Evolutionary conservation across 495 filamentous ascomycete species (phyloP).

Genomic region (Penicillium soppii): DNA sequence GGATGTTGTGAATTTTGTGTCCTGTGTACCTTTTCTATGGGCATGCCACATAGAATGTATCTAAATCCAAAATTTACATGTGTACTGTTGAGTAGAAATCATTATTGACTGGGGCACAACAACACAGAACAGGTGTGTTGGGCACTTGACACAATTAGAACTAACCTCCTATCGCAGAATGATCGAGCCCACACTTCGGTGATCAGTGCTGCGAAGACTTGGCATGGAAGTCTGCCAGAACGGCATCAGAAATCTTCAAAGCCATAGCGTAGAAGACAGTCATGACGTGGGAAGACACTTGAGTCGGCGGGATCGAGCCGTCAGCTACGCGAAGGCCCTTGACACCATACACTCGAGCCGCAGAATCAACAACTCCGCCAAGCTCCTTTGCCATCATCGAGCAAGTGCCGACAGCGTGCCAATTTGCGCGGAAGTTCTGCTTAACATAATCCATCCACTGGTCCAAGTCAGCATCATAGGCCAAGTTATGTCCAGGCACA

Average conservation of each 20-base stretch:
- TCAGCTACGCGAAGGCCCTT: slow-evolving; percentile 48
- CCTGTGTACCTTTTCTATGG: too few relatives aligned
- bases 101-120: too few relatives aligned
- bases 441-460: slow-evolving; percentile 38
- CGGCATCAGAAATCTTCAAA: slow-evolving; percentile 34
- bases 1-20: too few relatives aligned
- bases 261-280: slow-evolving; percentile 46
- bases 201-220: too few relatives aligned
- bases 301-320: slow-evolving; percentile 40
- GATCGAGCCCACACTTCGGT: too few relatives aligned
- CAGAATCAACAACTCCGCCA: slow-evolving; percentile 49
- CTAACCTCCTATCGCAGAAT: too few relatives aligned
- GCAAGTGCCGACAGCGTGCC: slow-evolving; percentile 48
- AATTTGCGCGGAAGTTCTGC: slow-evolving; percentile 35
- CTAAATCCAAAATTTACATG: too few relatives aligned
- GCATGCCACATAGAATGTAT: too few relatives aligned
- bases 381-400: slow-evolving; percentile 46
- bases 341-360: slow-evolving; percentile 43
- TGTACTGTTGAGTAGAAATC: too few relatives aligned
- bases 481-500: slow-evolving; percentile 38
- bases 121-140: too few relatives aligned
- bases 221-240: slow-evolving; percentile 14
- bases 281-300: slow-evolving; percentile 32
- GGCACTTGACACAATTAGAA: too few relatives aligned
- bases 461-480: slow-evolving; percentile 38